phyloP scores from a whole-genome alignment of 441 rosid species.

The Cnidoscolus chayamansa region DNA sequence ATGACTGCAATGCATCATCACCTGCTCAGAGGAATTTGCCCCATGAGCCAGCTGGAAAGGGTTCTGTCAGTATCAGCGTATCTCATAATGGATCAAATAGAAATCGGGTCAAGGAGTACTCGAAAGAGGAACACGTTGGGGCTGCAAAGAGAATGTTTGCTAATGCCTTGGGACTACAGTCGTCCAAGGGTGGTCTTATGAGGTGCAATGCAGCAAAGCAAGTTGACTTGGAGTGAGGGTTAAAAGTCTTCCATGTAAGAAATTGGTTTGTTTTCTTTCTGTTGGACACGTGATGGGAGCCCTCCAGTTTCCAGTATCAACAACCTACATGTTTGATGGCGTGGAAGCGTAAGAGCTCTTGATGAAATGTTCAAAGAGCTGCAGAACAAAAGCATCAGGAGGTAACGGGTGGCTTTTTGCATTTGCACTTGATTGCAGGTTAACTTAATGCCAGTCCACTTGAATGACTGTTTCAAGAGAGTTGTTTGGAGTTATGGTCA shows the following conservation, averaged over 20 bases:
- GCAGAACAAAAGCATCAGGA: background rate
- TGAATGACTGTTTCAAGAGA: background rate
- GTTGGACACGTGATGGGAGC: background rate
- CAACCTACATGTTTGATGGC: background rate
- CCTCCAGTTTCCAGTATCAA: background rate
- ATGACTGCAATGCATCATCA: conserved; percentile 13
- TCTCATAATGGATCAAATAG: conserved; percentile 26
- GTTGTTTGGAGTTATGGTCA: background rate
- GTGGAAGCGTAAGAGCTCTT: background rate
- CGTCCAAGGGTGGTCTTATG: conserved; percentile 31
- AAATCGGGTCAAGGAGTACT: conserved; percentile 32
- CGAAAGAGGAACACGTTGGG: conserved; percentile 50
- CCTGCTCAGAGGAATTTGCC: conserved; percentile 25
- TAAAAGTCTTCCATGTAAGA: background rate
- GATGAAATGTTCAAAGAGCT: background rate
- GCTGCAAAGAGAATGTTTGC: conserved; percentile 73
- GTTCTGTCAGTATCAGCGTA: conserved; percentile 8
- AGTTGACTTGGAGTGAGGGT: conserved; percentile 18
- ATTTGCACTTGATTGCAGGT: background rate
- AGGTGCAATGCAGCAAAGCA: conserved; percentile 34
- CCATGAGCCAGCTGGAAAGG: conserved; percentile 25
- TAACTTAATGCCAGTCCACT: background rate
- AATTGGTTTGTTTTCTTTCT: background rate
- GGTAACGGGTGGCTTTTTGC: background rate
- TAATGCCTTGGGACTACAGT: conserved; percentile 53